Evolutionary conservation across 2,329 filamentous ascomycete species (phyloP).

Genomic region (Trichoderma sp.): DNA sequence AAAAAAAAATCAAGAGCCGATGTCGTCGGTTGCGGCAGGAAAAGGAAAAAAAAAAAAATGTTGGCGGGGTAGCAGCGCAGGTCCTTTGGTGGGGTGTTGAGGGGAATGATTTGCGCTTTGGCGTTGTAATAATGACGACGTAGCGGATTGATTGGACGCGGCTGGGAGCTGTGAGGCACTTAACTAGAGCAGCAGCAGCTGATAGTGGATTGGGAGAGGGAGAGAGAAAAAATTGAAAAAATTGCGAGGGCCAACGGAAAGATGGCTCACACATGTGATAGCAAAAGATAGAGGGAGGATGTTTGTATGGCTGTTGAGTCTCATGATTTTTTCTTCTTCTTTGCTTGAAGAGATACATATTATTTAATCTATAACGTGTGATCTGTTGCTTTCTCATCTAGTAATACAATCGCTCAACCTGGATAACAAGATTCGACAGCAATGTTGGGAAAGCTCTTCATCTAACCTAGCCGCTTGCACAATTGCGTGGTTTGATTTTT

Average conservation of each 20-base stretch:
- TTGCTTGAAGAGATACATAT: neutral
- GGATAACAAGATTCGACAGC: neutral
- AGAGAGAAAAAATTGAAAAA: neutral
- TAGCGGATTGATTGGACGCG: neutral
- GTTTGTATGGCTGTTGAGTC: neutral
- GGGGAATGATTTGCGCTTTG: conserved; percentile 15
- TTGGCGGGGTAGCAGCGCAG: conserved; percentile 20
- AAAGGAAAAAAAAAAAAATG: conserved; percentile 16
- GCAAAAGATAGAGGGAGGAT: neutral
- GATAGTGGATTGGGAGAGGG: neutral
- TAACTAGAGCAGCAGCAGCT: neutral
- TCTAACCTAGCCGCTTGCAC: neutral
- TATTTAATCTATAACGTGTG: neutral
- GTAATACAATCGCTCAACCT: neutral
- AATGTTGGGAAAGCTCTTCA: neutral
- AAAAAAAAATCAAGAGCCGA: conserved; percentile 3
- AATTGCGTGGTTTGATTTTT: neutral
- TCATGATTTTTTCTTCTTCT: neutral
- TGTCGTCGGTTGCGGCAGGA: neutral
- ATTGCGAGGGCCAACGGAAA: neutral
- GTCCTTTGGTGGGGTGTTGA: conserved; percentile 16
- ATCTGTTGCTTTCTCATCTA: neutral
- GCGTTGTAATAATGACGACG: conserved; percentile 18
- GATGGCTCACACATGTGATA: neutral
- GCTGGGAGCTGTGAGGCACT: neutral